Percentiles rank a stretch among this genome's conserved stretches.
Conservation (phyloP, 1,284 basidiomycete genomes). For the Omphalotus olearius region DNA sequence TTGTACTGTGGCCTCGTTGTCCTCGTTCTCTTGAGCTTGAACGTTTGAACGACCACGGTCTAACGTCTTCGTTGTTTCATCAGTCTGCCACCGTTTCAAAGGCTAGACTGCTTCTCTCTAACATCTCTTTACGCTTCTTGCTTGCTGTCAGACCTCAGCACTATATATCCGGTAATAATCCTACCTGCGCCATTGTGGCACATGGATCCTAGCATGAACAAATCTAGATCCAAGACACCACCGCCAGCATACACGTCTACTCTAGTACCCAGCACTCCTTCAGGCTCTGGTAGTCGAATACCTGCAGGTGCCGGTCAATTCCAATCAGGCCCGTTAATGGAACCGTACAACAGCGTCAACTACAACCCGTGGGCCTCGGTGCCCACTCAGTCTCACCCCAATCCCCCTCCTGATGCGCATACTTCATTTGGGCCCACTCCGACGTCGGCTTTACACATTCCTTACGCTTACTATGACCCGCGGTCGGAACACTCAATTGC, state of each 20-base stretch:
- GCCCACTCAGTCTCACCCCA: slow-evolving; percentile 16
- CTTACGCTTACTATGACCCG: slow-evolving; percentile 46
- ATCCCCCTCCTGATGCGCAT: not conserved
- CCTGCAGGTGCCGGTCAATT: not conserved
- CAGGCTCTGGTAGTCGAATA: not conserved
- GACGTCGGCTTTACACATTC: slow-evolving; percentile 24
- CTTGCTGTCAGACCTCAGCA: too few relatives aligned
- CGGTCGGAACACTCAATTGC: slow-evolving; percentile 36
- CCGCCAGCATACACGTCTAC: slow-evolving; percentile 12
- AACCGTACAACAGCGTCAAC: slow-evolving; percentile 8
- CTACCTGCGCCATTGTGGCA: too few relatives aligned
- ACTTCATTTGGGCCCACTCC: slow-evolving; percentile 36
- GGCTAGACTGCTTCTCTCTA: too few relatives aligned
- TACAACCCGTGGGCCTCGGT: slow-evolving; percentile 9
- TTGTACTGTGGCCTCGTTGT: too few relatives aligned
- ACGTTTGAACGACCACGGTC: too few relatives aligned
- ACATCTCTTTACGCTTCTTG: too few relatives aligned
- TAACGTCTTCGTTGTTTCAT: too few relatives aligned
- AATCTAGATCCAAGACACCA: slow-evolving; percentile 4
- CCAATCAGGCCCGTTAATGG: not conserved
- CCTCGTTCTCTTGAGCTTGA: too few relatives aligned
- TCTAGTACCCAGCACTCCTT: not conserved
- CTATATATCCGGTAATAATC: too few relatives aligned
- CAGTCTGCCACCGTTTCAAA: too few relatives aligned
- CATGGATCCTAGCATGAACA: too few relatives aligned